Evolutionary conservation across 129 eudicot genomes (phyloP).

Genomic region (Smallanthus sonchifolius): DNA sequence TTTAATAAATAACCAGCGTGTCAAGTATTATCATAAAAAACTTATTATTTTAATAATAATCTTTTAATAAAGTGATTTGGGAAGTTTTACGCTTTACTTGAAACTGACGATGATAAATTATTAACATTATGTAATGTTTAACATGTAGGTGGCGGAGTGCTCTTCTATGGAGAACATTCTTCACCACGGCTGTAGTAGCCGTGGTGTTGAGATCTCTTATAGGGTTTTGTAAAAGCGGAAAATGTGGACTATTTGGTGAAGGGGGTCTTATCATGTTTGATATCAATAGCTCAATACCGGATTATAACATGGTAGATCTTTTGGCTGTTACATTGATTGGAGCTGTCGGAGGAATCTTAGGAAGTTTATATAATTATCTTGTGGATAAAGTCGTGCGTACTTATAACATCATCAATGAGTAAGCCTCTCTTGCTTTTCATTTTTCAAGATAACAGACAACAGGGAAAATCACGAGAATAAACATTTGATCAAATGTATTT

Average conservation of each 20-base stretch:
- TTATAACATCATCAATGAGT: conserved; percentile 80
- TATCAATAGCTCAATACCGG: conserved; percentile 50
- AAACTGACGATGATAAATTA: not conserved
- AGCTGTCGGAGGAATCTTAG: conserved; percentile 76
- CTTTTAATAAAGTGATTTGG: too few species aligned
- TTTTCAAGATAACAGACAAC: too few species aligned
- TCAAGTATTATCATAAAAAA: too few species aligned
- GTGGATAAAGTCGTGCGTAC: conserved; percentile 85
- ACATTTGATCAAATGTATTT: too few species aligned
- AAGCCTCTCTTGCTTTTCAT: conserved; percentile 24
- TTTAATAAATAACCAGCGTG: too few species aligned
- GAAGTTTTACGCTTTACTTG: too few species aligned
- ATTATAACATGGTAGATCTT: conserved; percentile 58
- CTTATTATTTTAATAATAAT: too few species aligned
- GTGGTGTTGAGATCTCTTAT: conserved; percentile 81
- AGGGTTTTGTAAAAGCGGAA: conserved; percentile 55
- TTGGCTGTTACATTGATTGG: conserved; percentile 73
- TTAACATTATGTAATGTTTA: not conserved
- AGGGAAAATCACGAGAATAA: too few species aligned
- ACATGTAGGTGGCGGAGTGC: conserved; percentile 97
- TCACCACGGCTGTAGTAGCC: conserved; percentile 96
- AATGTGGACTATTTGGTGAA: conserved; percentile 86
- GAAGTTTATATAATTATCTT: conserved; percentile 76
- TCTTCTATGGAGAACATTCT: conserved; percentile 96
- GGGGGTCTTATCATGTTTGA: conserved; percentile 97